Evolutionary conservation across 768 basidiomycete species (phyloP), one percentile per base, ranked within the genome.

Genomic region (Tubosaeta sp.): DNA sequence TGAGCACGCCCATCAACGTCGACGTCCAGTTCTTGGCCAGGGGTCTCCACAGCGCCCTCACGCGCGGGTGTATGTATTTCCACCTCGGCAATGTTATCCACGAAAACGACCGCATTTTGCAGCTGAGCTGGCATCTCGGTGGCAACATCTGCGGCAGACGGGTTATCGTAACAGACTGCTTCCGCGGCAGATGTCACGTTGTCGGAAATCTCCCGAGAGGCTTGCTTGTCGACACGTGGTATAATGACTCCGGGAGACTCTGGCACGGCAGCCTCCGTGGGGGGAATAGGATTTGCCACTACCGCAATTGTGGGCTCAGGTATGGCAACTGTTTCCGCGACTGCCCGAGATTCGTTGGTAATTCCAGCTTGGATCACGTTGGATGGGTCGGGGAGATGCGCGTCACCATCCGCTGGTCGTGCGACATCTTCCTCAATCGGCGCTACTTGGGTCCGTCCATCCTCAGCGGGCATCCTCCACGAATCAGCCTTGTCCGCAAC

Each of bases 1-100:
- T 46, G 51, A 18, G 42, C 27, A 27, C 27, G 27, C 27, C 27
- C 27, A 27, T 27, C 27, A 27, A 6, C 14, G 34, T 44, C 36
- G 49, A 22, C 48, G 29, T 40, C 43, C 42, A 16, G 31, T 11
- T 48, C 63, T 35, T 25, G 48, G 6, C 50, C 22, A 44, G 54
- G 51, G 8, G 60, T 63, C 43, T 59, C 62, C 24, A 65, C 25
- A 40, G 53, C 44, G 21, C 10, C 39, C 45, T 56, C 59, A 22
- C 54, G 45, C 16, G 42, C 41, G 27, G 59, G 52, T 11, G 57
- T 62, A 34, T 48, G 38, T 44, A 52, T 44, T 32, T 49, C 62
- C 57, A 24, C 25, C 22, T 54, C 54, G 57, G 45, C 19, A 53
- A 52, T 18, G 22, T 22, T 52, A 52, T 58, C 62, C 27, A 22